phyloP scores from a whole-genome alignment of 139 green algal genomes.

The Coelastrella sp. region DNA sequence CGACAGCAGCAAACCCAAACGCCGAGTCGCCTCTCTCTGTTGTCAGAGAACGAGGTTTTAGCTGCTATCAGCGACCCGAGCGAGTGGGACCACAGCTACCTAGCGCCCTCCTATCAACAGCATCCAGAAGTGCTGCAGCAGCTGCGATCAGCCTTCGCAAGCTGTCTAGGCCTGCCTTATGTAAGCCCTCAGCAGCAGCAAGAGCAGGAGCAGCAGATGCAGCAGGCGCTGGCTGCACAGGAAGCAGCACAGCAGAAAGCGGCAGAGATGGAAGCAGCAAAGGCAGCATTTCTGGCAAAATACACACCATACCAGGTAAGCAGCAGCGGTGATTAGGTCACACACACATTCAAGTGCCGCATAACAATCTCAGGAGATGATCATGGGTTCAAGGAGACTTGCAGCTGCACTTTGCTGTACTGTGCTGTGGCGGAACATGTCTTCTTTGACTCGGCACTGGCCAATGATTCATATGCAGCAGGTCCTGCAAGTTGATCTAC shows the following conservation, averaged over 20 bases:
- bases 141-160: slow-evolving; percentile 14
- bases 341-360: background rate
- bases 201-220: slow-evolving; percentile 11
- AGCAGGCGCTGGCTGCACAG: background rate
- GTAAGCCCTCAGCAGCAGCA: slow-evolving; percentile 23
- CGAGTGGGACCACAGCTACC: slow-evolving; percentile 10
- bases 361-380: background rate
- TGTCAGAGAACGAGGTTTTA: background rate
- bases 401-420: background rate
- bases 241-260: background rate
- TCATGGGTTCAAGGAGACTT: background rate
- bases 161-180: background rate
- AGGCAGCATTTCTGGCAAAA: background rate
- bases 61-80: slow-evolving; percentile 7
- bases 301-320: slow-evolving; percentile 28
- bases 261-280: background rate
- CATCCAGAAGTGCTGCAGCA: slow-evolving; percentile 39
- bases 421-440: background rate
- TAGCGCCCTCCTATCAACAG: background rate
- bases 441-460: too few species aligned
- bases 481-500: too few species aligned
- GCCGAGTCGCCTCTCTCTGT: background rate
- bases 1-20: background rate
- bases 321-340: background rate
- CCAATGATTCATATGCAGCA: too few species aligned